These are phyloP conservation scores for Aurinia saxatilis DNA, from an alignment of 345 rosid species.

Conservation along the genomic window DNA sequence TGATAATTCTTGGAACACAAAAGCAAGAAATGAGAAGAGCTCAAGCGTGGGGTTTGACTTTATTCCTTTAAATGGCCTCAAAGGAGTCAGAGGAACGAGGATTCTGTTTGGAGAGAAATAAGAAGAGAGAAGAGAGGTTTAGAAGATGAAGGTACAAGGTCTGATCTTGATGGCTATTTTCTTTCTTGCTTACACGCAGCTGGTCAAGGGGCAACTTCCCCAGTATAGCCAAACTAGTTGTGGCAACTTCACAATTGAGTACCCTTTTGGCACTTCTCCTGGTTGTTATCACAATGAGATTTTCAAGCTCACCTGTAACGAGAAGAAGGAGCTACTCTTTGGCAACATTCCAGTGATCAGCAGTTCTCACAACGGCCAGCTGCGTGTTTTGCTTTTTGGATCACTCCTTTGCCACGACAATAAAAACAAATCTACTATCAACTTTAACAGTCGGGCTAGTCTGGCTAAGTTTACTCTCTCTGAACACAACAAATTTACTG, in stretches of 20 bases:
- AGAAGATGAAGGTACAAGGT: too few relatives aligned
- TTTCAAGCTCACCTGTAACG: slow-evolving; percentile 19
- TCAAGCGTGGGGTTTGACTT: too few relatives aligned
- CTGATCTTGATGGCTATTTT: not conserved
- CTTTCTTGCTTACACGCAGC: too few relatives aligned
- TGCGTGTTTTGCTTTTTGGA: slow-evolving; percentile 4
- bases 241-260: slow-evolving; percentile 19
- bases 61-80: too few relatives aligned
- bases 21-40: too few relatives aligned
- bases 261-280: slow-evolving; percentile 27
- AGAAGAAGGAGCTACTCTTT: not conserved
- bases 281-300: slow-evolving; percentile 12
- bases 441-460: too few relatives aligned
- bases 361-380: not conserved
- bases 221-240: slow-evolving; percentile 1
- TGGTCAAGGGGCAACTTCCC: not conserved
- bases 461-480: not conserved
- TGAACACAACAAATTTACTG: slow-evolving; percentile 21
- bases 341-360: not conserved
- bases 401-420: not conserved
- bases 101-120: too few relatives aligned
- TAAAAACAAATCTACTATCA: too few relatives aligned
- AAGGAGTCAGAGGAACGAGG: too few relatives aligned
- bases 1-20: too few relatives aligned
- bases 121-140: too few relatives aligned